These are phyloP conservation scores for Striga hermonthica DNA, from an alignment of 305 asterid genomes.

Conservation along the genomic window DNA sequence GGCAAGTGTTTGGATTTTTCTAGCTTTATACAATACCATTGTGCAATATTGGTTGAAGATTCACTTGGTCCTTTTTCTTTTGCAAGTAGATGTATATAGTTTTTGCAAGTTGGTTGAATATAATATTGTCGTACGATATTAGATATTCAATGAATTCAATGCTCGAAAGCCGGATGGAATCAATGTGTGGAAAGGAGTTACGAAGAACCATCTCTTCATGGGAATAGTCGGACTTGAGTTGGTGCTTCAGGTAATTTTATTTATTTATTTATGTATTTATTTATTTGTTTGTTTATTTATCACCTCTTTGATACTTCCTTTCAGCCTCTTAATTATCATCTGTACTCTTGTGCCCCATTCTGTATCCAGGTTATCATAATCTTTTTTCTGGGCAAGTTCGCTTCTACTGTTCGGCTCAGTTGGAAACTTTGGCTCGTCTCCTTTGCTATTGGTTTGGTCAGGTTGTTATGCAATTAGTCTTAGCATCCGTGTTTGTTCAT, in stretches of 20 bases:
- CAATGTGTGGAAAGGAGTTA: conserved; percentile 69
- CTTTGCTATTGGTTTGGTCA: conserved; percentile 45
- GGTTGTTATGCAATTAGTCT: conserved; percentile 34
- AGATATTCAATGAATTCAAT: conserved; percentile 89
- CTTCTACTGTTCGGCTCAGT: conserved; percentile 49
- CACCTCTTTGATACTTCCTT: no score
- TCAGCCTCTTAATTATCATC: background rate
- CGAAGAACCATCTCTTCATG: conserved; percentile 69
- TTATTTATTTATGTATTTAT: background rate
- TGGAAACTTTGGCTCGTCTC: conserved; percentile 62
- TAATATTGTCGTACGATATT: conserved; percentile 12
- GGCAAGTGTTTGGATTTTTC: conserved; percentile 49
- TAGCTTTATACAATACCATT: background rate
- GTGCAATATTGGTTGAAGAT: background rate
- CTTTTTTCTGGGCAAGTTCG: conserved; percentile 53
- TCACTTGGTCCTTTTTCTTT: background rate
- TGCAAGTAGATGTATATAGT: background rate
- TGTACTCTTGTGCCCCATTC: background rate
- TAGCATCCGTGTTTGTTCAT: background rate
- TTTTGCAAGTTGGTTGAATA: background rate
- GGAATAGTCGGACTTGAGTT: conserved; percentile 60
- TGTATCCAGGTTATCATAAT: conserved; percentile 47
- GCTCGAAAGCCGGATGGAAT: conserved; percentile 90
- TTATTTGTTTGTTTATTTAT: background rate
- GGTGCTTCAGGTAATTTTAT: conserved; percentile 68